These are phyloP conservation scores for Gymnopilus junonius DNA, from an alignment of 768 basidiomycete genomes.

Conservation along the genomic window DNA sequence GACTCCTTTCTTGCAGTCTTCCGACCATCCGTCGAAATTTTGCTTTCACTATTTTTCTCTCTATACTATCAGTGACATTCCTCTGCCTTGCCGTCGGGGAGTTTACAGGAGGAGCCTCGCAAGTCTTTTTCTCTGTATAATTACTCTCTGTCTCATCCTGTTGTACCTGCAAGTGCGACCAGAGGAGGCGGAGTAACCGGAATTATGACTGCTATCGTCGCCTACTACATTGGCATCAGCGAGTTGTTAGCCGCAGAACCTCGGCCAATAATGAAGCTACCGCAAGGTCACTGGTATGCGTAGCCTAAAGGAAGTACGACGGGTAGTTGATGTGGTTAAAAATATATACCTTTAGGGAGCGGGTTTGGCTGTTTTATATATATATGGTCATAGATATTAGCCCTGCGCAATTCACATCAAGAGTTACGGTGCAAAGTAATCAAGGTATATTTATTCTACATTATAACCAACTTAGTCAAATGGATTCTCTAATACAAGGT, in stretches of 20 bases:
- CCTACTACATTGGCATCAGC: constrained; percentile 48
- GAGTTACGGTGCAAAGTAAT: too few relatives aligned
- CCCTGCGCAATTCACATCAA: too few relatives aligned
- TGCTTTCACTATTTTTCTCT: constrained; percentile 29
- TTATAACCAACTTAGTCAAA: too few relatives aligned
- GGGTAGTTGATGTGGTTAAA: too few relatives aligned
- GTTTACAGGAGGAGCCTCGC: constrained; percentile 32
- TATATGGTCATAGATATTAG: too few relatives aligned
- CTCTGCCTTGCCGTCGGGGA: constrained; percentile 29
- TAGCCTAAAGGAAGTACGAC: too few relatives aligned
- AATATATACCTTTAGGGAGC: too few relatives aligned
- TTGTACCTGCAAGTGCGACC: constrained; percentile 25
- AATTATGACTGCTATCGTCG: constrained; percentile 44
- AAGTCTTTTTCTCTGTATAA: constrained; percentile 15
- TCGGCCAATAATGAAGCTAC: constrained; percentile 36
- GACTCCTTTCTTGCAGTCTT: constrained; percentile 16
- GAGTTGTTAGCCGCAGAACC: constrained; percentile 42
- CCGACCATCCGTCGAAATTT: constrained; percentile 29
- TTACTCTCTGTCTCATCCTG: neutral
- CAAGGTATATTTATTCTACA: too few relatives aligned
- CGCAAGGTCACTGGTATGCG: constrained; percentile 33
- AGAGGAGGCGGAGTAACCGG: constrained; percentile 48
- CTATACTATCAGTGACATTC: constrained; percentile 28
- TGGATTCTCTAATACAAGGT: too few relatives aligned
- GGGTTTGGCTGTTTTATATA: too few relatives aligned